A percentile compares a stretch with the other conserved stretches of the same genome.
These are phyloP conservation scores for Mrakia hoshinonis DNA, from an alignment of 768 basidiomycete genomes.

Conservation along the genomic window DNA sequence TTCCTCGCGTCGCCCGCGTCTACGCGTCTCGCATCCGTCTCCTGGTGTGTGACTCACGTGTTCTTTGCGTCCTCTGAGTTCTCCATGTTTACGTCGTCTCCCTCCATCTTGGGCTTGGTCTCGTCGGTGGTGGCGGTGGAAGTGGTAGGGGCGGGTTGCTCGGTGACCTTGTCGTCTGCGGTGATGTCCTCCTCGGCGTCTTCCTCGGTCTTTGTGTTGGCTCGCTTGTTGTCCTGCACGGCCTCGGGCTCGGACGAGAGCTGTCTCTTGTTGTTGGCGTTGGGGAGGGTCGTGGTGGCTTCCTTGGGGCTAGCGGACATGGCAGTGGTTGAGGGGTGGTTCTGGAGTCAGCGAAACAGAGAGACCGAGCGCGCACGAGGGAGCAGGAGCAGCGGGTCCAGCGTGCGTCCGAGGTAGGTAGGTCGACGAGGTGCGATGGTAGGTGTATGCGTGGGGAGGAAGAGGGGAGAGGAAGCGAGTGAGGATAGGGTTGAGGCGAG, in stretches of 20 bases:
- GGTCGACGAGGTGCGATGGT: neutral
- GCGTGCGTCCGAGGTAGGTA: neutral
- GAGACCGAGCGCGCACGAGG: neutral
- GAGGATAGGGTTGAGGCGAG: neutral
- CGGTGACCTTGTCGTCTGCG: slow-evolving; percentile 19
- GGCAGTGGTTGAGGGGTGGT: neutral
- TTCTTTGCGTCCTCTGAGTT: slow-evolving; percentile 1
- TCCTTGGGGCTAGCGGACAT: slow-evolving; percentile 14
- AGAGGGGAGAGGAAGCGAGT: slow-evolving; percentile 2
- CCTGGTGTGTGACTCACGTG: neutral
- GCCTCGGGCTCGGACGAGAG: slow-evolving; percentile 22
- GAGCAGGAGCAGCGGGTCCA: neutral
- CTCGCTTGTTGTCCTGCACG: slow-evolving; percentile 16
- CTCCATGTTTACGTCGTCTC: slow-evolving; percentile 25
- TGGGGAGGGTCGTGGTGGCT: slow-evolving; percentile 32
- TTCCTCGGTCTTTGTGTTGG: slow-evolving; percentile 1
- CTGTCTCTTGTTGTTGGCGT: slow-evolving; percentile 31
- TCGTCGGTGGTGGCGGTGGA: neutral
- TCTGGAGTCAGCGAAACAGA: neutral
- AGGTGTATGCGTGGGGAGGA: slow-evolving; percentile 1
- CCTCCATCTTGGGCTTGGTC: slow-evolving; percentile 17
- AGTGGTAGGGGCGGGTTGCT: neutral
- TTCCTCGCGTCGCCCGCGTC: neutral
- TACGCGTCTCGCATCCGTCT: too few species aligned
- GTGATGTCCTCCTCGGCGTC: slow-evolving; percentile 27